Evolutionary conservation across 106 monocot species (phyloP).

Genomic region (Dactylorhiza incarnata): DNA sequence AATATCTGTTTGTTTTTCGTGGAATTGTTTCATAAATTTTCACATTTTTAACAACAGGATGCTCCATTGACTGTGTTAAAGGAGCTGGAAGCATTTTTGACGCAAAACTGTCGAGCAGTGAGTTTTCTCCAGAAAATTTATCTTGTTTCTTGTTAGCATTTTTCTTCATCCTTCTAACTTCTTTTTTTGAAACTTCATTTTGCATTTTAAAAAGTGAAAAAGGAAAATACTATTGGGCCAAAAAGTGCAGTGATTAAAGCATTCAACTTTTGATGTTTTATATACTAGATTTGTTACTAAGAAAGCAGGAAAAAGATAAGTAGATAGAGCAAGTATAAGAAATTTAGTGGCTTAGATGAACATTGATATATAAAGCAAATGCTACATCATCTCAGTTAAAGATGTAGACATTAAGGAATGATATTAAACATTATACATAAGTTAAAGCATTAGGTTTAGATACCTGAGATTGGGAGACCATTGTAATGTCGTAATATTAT

Average conservation of each 20-base stretch:
- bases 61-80: conserved; percentile 58
- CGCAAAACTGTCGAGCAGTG: conserved; percentile 75
- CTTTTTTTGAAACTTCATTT: conserved; percentile 9
- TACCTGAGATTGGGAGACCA: no score
- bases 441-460: no score
- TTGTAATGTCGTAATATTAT: no score
- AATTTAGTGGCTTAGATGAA: neutral
- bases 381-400: neutral
- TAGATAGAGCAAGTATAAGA: neutral
- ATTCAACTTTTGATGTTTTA: neutral
- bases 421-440: neutral
- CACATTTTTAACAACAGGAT: conserved; percentile 29
- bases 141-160: neutral
- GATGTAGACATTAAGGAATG: neutral
- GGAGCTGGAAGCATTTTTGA: conserved; percentile 62
- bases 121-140: neutral
- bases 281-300: neutral
- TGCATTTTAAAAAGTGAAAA: neutral
- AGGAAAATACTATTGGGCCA: neutral
- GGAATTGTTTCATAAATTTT: conserved; percentile 1
- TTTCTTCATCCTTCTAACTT: neutral
- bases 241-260: neutral
- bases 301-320: neutral
- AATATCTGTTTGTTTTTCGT: neutral
- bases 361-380: neutral